Conservation (phyloP, 2,329 filamentous ascomycete genomes). For the Lachnellula arida region DNA sequence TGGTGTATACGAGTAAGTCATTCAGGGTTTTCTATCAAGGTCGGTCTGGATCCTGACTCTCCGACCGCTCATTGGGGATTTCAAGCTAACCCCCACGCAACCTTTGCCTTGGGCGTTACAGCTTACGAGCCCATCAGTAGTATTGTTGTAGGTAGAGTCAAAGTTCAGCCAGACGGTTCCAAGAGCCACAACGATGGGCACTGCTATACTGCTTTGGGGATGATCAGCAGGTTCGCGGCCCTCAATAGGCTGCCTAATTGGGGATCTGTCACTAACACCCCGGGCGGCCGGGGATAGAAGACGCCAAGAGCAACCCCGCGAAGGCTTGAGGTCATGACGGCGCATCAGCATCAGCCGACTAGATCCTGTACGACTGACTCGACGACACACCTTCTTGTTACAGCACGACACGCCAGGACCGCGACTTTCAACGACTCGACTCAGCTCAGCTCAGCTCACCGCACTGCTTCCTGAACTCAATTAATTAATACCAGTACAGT, state of each 20-base stretch:
- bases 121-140: too few relatives aligned
- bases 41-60: background rate
- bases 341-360: conserved; percentile 11
- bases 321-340: background rate
- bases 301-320: conserved; percentile 4
- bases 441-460: background rate
- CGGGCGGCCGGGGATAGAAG: background rate
- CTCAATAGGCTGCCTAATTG: background rate
- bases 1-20: background rate
- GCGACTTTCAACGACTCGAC: background rate
- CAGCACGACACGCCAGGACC: background rate
- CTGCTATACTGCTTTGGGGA: conserved; percentile 9
- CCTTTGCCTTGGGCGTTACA: background rate
- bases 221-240: conserved; percentile 18
- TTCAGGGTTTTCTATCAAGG: background rate
- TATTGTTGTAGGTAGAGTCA: too few relatives aligned
- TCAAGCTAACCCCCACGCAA: conserved; percentile 12
- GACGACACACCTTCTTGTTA: background rate
- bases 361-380: too few relatives aligned
- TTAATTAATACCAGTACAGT: too few relatives aligned
- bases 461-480: too few relatives aligned
- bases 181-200: conserved; percentile 18
- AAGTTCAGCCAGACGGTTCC: conserved; percentile 9
- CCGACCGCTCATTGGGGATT: background rate
- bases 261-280: background rate